These are phyloP conservation scores for Phytophthora palmivora DNA, from an alignment of 352 stramenopile genomes.

Conservation along the genomic window DNA sequence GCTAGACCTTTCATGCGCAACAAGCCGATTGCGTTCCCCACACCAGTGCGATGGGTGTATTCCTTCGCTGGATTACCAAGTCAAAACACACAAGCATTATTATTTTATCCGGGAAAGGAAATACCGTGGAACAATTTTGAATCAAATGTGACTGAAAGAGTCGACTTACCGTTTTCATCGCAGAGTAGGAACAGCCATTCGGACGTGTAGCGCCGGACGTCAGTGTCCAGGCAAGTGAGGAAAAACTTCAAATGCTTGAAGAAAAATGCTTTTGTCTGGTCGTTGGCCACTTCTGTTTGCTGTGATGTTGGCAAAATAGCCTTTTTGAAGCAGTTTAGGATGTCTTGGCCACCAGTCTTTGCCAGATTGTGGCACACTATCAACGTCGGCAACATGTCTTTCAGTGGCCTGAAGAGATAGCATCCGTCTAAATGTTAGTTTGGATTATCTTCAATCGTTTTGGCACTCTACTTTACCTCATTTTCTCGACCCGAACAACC, in stretches of 20 bases:
- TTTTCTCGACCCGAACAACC: conserved; percentile 68
- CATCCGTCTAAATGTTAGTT: neutral
- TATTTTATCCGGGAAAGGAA: conserved; percentile 38
- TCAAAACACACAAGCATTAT: conserved; percentile 27
- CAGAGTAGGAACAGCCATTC: conserved; percentile 82
- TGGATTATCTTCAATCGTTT: neutral
- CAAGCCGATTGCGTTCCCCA: conserved; percentile 82
- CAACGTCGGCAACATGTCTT: conserved; percentile 62
- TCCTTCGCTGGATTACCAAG: conserved; percentile 54
- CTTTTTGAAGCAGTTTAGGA: conserved; percentile 48
- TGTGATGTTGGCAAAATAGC: conserved; percentile 39
- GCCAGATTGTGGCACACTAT: conserved; percentile 75
- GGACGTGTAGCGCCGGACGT: conserved; percentile 69
- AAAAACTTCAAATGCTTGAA: conserved; percentile 76
- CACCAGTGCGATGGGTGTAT: conserved; percentile 71
- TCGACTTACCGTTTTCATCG: conserved; percentile 71
- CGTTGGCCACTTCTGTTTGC: neutral
- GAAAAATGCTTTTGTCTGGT: conserved; percentile 39
- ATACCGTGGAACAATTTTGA: conserved; percentile 35
- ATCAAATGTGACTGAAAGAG: conserved; percentile 25
- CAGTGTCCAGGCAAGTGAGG: conserved; percentile 74
- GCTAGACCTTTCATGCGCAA: conserved; percentile 70
- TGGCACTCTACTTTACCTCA: conserved; percentile 30
- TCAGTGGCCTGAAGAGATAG: conserved; percentile 32
- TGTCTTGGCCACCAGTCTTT: conserved; percentile 31